Evolutionary conservation across 1,284 basidiomycete species (phyloP), one percentile per base, ranked within the genome.

Genomic region (Tilletia caries): DNA sequence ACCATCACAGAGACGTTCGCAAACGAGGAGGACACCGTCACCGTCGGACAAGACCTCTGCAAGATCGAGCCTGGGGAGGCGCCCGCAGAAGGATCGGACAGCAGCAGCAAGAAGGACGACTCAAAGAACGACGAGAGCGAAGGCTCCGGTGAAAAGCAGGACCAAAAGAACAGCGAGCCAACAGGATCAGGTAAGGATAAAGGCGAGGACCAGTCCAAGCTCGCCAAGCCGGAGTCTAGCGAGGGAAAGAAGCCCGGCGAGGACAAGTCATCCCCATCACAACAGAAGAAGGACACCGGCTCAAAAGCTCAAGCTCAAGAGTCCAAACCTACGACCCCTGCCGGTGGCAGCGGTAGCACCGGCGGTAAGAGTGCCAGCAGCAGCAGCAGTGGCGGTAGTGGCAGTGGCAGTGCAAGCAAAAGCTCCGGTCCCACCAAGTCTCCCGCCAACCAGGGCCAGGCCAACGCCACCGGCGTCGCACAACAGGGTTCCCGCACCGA

Each of bases 41-140:
- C 89, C 23, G 94, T 98, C 60, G 95, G 96, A 43, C 93, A 97
- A 85, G 95, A 98, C 83, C 88, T 98, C 67, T 92, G 97, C 86
- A 89, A 90, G 81, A 89, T 97, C 72, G 95, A 98, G 83, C 88
- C 90, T 15, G 95, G 94, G 76, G 83, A 82, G 67, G 79, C 79
- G 29, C 80, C 82, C 41, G 90, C 89, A 76, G 89, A 84, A 44
- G 89, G 87, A 72, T 86, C 74, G 68, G 75, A 67, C 77, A 65
- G 79, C 82, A 68, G 72, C 81, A 78, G 79, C 62, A 76, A 79
- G 25, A 50, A 50, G 48, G 25, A 23, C 52, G 52, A 54, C 10
- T 54, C 83, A 64, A 85, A 85, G 81, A 76, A 84, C 71, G 81
- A 86, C 66, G 83, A 83, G 67, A 79, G 66, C 60, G 75, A 73